phyloP scores from a whole-genome alignment of 2,329 filamentous ascomycete species.

The Fusarium subglutinans region DNA sequence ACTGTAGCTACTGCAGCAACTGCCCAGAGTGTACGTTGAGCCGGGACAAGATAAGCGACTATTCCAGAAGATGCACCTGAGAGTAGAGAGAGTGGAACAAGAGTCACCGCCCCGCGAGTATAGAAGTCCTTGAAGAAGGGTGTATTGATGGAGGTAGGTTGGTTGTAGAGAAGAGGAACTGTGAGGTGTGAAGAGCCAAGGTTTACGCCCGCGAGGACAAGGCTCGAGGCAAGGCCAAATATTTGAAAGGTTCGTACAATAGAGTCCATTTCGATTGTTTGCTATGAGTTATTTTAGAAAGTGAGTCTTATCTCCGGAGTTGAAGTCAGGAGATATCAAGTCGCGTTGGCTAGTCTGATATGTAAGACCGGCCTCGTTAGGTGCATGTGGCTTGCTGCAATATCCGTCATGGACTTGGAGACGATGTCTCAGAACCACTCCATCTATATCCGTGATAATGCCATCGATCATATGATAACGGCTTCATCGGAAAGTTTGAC shows the following conservation, averaged over 20 bases:
- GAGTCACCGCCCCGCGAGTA: constrained; percentile 8
- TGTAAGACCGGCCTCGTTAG: constrained; percentile 5
- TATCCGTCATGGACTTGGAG: not conserved
- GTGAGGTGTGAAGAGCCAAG: constrained; percentile 30
- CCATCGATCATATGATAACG: not conserved
- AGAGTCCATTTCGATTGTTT: constrained; percentile 12
- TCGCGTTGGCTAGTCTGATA: not conserved
- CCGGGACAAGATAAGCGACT: constrained; percentile 25
- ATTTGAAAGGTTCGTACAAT: constrained; percentile 5
- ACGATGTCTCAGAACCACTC: not conserved
- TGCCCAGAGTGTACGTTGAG: constrained; percentile 21
- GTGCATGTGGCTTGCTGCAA: constrained; percentile 15
- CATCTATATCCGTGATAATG: not conserved
- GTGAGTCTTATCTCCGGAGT: not conserved
- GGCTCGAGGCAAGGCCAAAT: constrained; percentile 26
- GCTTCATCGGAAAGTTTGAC: not conserved
- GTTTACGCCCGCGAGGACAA: constrained; percentile 26
- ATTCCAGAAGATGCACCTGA: constrained; percentile 24
- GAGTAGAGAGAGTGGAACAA: constrained; percentile 19
- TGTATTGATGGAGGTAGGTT: constrained; percentile 22
- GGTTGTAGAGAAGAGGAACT: constrained; percentile 27
- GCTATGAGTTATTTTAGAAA: too few species aligned
- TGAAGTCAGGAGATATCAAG: not conserved
- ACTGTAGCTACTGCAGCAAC: constrained; percentile 16
- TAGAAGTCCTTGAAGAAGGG: constrained; percentile 35